Base-by-base conservation (phyloP, 2,329 filamentous ascomycete species). In the Lecanicillium sp. region DNA sequence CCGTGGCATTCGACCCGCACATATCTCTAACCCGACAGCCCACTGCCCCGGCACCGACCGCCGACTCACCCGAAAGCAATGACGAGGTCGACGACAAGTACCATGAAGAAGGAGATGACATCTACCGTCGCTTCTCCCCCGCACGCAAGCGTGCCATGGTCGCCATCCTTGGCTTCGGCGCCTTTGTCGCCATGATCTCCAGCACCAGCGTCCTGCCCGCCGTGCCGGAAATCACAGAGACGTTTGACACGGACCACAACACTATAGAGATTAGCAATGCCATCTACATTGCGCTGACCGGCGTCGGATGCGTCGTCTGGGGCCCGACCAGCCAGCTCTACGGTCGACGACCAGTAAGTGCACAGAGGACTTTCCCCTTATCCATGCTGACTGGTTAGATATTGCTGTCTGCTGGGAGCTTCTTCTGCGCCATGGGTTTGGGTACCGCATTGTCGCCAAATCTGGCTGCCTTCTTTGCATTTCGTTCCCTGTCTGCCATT, bases 251-350 rank as follows among this genome's bases (percentile, higher is more conserved):
- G 0, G 84, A 78, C 0, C 83, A 82, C 5, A 77, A 77, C 9
- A 75, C 89, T 49, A 81, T 90, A 61, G 87, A 87, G 59, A 65
- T 86, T 37, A 83, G 78, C 59, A 91, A 90, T 65, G 86, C 86
- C 0, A 65, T 84, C n/a, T 88, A 87, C 56, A 75, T 88, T 69
- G 63, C 83, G 4, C 81, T 84, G 56, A 90, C 90, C 85, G 86
- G 83, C 0, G 48, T 87, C 4, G 78, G 75, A 12, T 81, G 85
- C 1, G 75, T 82, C 9, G 75, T 90, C 46, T 90, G 84, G 77
- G 84, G 86, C 0, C 86, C 86, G 0, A 67, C 87, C 51, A 86
- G 83, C 54, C 78, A 83, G 54, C 74, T 84, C 0, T 82, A 79
- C 56, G 80, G 80, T 11, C 71, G 81, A 49, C 67, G 78, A 56